Evolutionary conservation across 148 eudicot species (phyloP).

Genomic region (Chenopodium berlandieri): DNA sequence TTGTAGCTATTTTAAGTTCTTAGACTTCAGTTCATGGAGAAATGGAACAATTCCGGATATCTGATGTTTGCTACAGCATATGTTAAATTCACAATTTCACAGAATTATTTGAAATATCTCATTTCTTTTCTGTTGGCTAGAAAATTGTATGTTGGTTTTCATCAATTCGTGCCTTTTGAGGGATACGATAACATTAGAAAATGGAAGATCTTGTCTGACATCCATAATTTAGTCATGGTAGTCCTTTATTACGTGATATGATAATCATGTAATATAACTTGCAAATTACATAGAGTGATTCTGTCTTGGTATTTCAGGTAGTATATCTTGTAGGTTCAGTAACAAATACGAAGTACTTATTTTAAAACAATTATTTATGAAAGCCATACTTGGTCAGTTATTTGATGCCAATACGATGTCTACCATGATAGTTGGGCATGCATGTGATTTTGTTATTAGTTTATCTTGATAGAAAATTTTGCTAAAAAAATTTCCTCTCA

Average conservation of each 20-base stretch:
- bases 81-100: neutral
- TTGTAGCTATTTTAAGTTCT: neutral
- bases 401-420: neutral
- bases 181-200: neutral
- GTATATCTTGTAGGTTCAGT: neutral
- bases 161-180: neutral
- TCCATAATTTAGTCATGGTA: neutral
- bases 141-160: neutral
- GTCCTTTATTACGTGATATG: neutral
- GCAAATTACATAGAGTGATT: neutral
- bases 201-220: neutral
- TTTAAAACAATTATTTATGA: neutral
- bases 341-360: neutral
- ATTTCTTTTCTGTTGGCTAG: neutral
- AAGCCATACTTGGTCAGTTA: neutral
- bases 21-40: neutral
- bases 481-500: neutral
- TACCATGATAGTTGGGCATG: neutral
- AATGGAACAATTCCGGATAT: neutral
- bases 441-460: neutral
- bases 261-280: neutral
- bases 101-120: neutral
- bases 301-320: neutral
- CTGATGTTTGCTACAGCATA: neutral
- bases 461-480: neutral